Evolutionary conservation across 345 rosid species (phyloP).

Genomic region (Hibiscus syriacus): DNA sequence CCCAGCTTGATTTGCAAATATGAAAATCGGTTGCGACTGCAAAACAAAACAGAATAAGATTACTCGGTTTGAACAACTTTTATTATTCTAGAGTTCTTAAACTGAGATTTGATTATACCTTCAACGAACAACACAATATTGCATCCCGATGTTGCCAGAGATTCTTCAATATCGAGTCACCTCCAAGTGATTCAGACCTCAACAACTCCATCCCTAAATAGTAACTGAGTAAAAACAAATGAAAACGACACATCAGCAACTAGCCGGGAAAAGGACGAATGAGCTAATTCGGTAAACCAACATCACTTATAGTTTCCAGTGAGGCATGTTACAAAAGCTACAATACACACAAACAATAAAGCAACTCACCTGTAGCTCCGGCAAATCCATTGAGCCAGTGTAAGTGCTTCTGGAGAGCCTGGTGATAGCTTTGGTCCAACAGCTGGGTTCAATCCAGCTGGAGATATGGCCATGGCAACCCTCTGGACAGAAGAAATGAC

Average conservation of each 20-base stretch:
- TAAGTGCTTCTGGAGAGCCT: slow-evolving; percentile 91
- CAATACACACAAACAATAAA: neutral
- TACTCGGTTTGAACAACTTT: neutral
- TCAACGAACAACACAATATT: slow-evolving; percentile 79
- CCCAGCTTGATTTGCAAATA: slow-evolving; percentile 95
- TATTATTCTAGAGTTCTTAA: slow-evolving; percentile 22
- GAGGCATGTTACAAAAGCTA: neutral
- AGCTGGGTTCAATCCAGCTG: slow-evolving; percentile 63
- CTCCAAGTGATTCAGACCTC: slow-evolving; percentile 44
- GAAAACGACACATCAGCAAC: slow-evolving; percentile 11
- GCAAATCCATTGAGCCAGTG: slow-evolving; percentile 85
- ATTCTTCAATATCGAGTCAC: slow-evolving; percentile 60
- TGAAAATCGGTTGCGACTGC: slow-evolving; percentile 75
- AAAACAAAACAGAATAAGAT: slow-evolving; percentile 10
- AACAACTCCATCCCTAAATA: slow-evolving; percentile 69
- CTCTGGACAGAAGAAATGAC: slow-evolving; percentile 94
- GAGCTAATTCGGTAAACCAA: slow-evolving; percentile 1
- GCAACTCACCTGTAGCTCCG: slow-evolving; percentile 65
- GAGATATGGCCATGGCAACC: slow-evolving; percentile 91
- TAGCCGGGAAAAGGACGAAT: neutral
- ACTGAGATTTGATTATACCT: slow-evolving; percentile 36
- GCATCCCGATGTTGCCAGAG: slow-evolving; percentile 95
- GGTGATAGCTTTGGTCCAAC: slow-evolving; percentile 63
- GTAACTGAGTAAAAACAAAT: slow-evolving; percentile 32
- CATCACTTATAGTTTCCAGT: too few relatives aligned